Evolutionary conservation across 768 basidiomycete genomes (phyloP).

Genomic region (Calvatia gigantea): DNA sequence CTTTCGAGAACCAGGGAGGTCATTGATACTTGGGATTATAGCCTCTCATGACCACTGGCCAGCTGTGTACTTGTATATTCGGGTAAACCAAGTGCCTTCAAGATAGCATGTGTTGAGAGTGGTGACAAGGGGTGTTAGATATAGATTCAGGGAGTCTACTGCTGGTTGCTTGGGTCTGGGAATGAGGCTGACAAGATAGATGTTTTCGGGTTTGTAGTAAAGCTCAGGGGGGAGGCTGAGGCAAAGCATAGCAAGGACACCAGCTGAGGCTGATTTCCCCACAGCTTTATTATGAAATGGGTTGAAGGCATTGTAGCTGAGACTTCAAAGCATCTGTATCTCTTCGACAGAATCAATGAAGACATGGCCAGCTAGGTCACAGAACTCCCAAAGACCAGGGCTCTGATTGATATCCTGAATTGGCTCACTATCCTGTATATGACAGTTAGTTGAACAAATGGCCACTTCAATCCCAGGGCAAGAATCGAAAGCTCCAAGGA

Average conservation of each 20-base stretch:
- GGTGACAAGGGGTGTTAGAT: conserved; percentile 32
- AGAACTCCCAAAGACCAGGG: background rate
- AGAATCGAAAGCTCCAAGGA: background rate
- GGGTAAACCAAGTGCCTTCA: conserved; percentile 22
- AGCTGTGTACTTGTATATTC: conserved; percentile 14
- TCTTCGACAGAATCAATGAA: conserved; percentile 8
- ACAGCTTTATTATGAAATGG: conserved; percentile 24
- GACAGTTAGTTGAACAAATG: background rate
- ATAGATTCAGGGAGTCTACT: conserved; percentile 28
- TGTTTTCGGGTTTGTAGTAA: conserved; percentile 27
- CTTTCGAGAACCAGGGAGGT: conserved; percentile 28
- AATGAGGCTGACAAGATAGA: conserved; percentile 28
- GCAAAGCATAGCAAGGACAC: conserved; percentile 24
- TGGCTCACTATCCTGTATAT: background rate
- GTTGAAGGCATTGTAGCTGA: conserved; percentile 27
- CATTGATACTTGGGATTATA: conserved; percentile 29
- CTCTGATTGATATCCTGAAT: conserved; percentile 1
- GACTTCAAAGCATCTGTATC: background rate
- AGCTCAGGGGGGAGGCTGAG: conserved; percentile 29
- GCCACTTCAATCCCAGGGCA: conserved; percentile 1
- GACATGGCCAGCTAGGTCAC: background rate
- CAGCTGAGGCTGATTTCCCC: conserved; percentile 20
- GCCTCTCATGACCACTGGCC: conserved; percentile 25
- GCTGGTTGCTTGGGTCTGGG: conserved; percentile 23
- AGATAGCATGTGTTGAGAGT: conserved; percentile 27